Evolutionary conservation across 2,329 filamentous ascomycete genomes (phyloP).

Genomic region (Leptographium galeiforme): DNA sequence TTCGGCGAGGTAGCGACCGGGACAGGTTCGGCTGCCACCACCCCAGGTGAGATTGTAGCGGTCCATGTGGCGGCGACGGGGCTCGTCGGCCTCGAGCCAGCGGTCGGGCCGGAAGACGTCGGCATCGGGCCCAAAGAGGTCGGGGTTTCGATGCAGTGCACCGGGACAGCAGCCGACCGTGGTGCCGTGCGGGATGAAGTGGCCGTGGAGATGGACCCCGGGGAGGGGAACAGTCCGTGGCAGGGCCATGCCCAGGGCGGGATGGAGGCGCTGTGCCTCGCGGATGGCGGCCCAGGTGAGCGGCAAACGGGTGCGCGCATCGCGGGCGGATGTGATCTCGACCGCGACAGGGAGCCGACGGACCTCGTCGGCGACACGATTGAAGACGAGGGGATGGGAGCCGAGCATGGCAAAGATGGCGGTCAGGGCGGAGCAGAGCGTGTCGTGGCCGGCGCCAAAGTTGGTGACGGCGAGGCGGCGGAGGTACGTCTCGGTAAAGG

Average conservation of each 20-base stretch:
- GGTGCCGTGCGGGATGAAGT: conserved; percentile 28
- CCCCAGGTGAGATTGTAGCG: conserved; percentile 37
- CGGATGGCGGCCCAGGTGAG: conserved; percentile 33
- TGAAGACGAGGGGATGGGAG: conserved; percentile 20
- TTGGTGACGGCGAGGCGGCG: conserved; percentile 40
- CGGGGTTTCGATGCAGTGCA: conserved; percentile 33
- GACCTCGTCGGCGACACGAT: conserved; percentile 18
- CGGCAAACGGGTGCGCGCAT: conserved; percentile 12
- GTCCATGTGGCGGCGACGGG: conserved; percentile 26
- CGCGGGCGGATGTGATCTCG: conserved; percentile 13
- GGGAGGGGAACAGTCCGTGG: conserved; percentile 25
- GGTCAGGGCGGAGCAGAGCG: conserved; percentile 37
- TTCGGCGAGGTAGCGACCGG: conserved; percentile 36
- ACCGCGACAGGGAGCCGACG: conserved; percentile 1
- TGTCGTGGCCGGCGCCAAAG: conserved; percentile 42
- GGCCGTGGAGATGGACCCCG: conserved; percentile 22
- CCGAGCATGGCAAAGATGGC: conserved; percentile 34
- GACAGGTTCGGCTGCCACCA: conserved; percentile 35
- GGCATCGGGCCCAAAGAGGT: conserved; percentile 34
- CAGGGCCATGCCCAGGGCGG: conserved; percentile 38
- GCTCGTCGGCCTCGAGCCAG: conserved; percentile 26
- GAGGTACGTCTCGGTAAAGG: conserved; percentile 33
- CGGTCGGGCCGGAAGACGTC: conserved; percentile 30
- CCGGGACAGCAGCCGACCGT: conserved; percentile 38
- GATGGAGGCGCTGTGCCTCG: conserved; percentile 36